Conservation (phyloP, 148 eudicot genomes). For the Suaeda aralocaspica region DNA sequence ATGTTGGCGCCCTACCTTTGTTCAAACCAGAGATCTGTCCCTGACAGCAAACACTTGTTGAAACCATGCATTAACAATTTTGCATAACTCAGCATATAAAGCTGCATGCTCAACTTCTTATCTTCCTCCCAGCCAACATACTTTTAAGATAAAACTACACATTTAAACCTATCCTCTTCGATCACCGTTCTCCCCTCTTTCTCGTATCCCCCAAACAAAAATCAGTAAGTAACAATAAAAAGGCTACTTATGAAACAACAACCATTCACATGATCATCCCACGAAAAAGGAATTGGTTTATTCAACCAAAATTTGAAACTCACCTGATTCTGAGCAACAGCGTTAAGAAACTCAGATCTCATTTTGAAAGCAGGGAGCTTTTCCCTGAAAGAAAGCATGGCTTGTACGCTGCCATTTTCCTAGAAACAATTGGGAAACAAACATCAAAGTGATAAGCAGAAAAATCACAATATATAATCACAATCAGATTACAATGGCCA, state of each 20-base stretch:
- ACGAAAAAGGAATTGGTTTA: conserved; percentile 1
- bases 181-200: no score
- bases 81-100: neutral
- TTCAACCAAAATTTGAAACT: conserved; percentile 2
- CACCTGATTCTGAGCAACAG: conserved; percentile 87
- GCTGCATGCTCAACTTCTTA: neutral
- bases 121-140: neutral
- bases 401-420: conserved; percentile 56
- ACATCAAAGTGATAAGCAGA: neutral
- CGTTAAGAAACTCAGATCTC: conserved; percentile 72
- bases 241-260: neutral
- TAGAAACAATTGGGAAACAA: conserved; percentile 22
- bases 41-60: no score
- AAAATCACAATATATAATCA: neutral
- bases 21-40: no score
- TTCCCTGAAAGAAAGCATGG: conserved; percentile 70
- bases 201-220: neutral
- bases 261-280: conserved; percentile 1
- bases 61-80: neutral
- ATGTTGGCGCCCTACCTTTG: no score
- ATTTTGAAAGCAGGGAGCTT: conserved; percentile 86
- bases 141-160: no score
- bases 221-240: neutral
- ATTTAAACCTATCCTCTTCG: no score
- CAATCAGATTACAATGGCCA: neutral